Conservation (phyloP, 225 moss, liverwort and hornwort genomes). For the Thuidium tamariscinum region DNA sequence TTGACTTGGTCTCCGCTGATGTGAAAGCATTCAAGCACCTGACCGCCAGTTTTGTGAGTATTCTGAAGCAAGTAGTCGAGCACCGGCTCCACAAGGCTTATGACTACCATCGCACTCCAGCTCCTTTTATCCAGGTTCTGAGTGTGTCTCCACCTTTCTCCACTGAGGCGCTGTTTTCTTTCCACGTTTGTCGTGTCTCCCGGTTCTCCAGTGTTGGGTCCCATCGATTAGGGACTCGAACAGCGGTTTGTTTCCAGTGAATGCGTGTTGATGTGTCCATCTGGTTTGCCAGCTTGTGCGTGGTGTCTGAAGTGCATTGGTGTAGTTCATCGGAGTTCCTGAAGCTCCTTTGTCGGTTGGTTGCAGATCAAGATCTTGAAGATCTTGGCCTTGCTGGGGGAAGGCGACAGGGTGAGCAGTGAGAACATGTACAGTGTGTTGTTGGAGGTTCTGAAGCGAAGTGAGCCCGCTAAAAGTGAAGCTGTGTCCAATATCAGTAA, state of each 20-base stretch:
- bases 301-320: neutral
- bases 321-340: neutral
- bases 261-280: neutral
- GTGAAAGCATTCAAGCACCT: slow-evolving; percentile 57
- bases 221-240: neutral
- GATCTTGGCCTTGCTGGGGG: slow-evolving; percentile 82
- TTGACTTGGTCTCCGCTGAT: slow-evolving; percentile 69
- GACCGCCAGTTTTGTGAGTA: slow-evolving; percentile 80
- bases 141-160: neutral
- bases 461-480: slow-evolving; percentile 38
- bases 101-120: slow-evolving; percentile 81
- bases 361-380: slow-evolving; percentile 96
- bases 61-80: slow-evolving; percentile 88
- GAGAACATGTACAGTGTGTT: slow-evolving; percentile 91
- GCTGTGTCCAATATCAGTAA: slow-evolving; percentile 53
- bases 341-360: neutral
- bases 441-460: slow-evolving; percentile 64
- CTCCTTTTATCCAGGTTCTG: slow-evolving; percentile 89
- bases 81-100: slow-evolving; percentile 75
- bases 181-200: neutral
- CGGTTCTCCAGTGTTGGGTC: neutral
- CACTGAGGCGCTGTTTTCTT: neutral
- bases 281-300: neutral
- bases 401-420: slow-evolving; percentile 65
- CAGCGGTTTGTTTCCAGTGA: neutral